Evolutionary conservation across 2,329 filamentous ascomycete species (phyloP).

Genomic region (Aspergillus amoenus): DNA sequence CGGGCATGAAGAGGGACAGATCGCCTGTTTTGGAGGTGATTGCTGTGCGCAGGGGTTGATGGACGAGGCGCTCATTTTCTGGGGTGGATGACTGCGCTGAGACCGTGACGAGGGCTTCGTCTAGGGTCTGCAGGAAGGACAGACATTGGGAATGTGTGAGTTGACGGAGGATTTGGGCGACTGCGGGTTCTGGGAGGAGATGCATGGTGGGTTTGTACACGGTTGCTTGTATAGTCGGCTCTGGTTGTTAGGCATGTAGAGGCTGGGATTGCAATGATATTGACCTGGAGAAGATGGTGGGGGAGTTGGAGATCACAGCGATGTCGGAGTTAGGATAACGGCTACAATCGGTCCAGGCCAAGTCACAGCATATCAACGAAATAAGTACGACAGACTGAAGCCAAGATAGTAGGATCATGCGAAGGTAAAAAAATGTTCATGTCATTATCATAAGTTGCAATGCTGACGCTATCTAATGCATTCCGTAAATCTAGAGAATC

Average conservation of each 20-base stretch:
- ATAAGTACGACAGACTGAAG: neutral
- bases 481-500: conserved; percentile 19
- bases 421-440: neutral
- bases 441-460: conserved; percentile 20
- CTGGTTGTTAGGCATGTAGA: neutral
- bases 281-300: conserved; percentile 1
- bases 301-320: neutral
- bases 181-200: conserved; percentile 33
- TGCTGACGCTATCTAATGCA: conserved; percentile 31
- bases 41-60: conserved; percentile 45
- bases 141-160: conserved; percentile 34
- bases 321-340: neutral
- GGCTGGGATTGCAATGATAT: neutral
- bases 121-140: conserved; percentile 36
- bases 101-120: conserved; percentile 33
- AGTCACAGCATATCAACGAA: too few species aligned
- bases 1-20: conserved; percentile 74
- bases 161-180: conserved; percentile 33
- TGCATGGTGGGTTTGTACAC: conserved; percentile 26
- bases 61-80: conserved; percentile 31
- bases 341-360: neutral
- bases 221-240: neutral
- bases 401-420: neutral
- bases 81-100: conserved; percentile 28
- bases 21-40: conserved; percentile 42